These are phyloP conservation scores for Homolaphlyctis polyrhiza DNA, from an alignment of 371 early-diverging fungal species.

Conservation along the genomic window DNA sequence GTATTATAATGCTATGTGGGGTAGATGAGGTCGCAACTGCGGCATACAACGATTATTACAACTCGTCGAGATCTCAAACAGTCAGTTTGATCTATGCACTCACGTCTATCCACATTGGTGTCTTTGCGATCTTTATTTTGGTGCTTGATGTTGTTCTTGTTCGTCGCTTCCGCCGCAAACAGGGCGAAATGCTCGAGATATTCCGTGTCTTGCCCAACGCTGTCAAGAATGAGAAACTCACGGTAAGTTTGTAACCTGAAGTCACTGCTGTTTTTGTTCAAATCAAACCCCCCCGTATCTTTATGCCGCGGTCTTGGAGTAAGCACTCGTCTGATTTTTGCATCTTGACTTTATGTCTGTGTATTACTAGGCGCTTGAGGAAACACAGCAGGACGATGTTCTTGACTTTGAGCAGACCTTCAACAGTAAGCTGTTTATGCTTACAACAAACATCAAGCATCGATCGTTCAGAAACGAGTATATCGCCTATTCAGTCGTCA, in stretches of 20 bases:
- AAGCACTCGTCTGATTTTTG: too few species aligned
- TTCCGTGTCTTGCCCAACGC: background rate
- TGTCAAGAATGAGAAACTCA: slow-evolving; percentile 1
- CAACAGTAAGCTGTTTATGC: background rate
- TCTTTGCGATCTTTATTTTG: background rate
- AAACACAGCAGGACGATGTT: background rate
- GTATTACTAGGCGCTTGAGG: background rate
- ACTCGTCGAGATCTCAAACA: background rate
- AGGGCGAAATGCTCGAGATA: background rate
- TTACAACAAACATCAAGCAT: background rate
- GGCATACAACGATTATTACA: too few species aligned
- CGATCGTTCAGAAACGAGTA: slow-evolving; percentile 4
- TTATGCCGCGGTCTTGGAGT: too few species aligned
- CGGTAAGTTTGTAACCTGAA: too few species aligned
- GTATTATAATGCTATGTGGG: too few species aligned
- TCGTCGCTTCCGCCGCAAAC: background rate
- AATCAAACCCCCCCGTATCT: too few species aligned
- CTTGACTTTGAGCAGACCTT: background rate
- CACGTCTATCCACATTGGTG: background rate
- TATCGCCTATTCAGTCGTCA: background rate
- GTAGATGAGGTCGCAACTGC: too few species aligned
- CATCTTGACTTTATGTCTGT: too few species aligned
- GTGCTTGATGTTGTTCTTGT: background rate
- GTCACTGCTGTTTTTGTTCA: too few species aligned
- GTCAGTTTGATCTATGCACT: background rate